Evolutionary conservation across 2,329 filamentous ascomycete species (phyloP).

Genomic region (Pyricularia pennisetigena): DNA sequence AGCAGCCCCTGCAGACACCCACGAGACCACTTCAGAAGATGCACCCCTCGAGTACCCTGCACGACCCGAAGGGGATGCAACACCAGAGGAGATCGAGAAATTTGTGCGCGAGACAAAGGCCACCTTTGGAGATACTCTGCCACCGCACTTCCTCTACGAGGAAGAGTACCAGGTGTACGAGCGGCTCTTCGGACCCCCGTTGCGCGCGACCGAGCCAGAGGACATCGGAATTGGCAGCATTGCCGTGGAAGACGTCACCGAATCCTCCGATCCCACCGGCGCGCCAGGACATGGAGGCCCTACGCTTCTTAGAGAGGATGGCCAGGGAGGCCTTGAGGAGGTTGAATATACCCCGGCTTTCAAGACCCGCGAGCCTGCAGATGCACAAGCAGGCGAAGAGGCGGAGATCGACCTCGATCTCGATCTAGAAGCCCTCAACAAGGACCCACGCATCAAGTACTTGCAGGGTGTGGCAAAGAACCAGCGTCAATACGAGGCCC

Average conservation of each 20-base stretch:
- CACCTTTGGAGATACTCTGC: slow-evolving; percentile 67
- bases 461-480: slow-evolving; percentile 40
- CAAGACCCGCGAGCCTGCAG: background rate
- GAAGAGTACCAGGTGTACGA: slow-evolving; percentile 70
- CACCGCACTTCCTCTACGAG: slow-evolving; percentile 56
- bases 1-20: background rate
- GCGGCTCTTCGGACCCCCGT: slow-evolving; percentile 68
- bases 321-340: slow-evolving; percentile 37
- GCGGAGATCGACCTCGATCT: background rate
- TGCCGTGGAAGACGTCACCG: slow-evolving; percentile 13
- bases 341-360: slow-evolving; percentile 16
- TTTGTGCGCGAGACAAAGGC: slow-evolving; percentile 63
- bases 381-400: background rate
- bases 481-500: slow-evolving; percentile 43
- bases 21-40: background rate
- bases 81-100: slow-evolving; percentile 38
- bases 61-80: background rate
- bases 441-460: slow-evolving; percentile 27
- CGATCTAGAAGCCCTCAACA: slow-evolving; percentile 11
- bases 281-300: slow-evolving; percentile 18
- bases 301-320: slow-evolving; percentile 45
- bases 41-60: background rate
- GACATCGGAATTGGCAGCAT: slow-evolving; percentile 41
- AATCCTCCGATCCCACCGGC: slow-evolving; percentile 8
- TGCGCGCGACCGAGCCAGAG: slow-evolving; percentile 49